Evolutionary conservation across 2,329 filamentous ascomycete genomes (phyloP), one percentile per base, ranked within the genome.

Genomic region (Colletotrichum agaves): DNA sequence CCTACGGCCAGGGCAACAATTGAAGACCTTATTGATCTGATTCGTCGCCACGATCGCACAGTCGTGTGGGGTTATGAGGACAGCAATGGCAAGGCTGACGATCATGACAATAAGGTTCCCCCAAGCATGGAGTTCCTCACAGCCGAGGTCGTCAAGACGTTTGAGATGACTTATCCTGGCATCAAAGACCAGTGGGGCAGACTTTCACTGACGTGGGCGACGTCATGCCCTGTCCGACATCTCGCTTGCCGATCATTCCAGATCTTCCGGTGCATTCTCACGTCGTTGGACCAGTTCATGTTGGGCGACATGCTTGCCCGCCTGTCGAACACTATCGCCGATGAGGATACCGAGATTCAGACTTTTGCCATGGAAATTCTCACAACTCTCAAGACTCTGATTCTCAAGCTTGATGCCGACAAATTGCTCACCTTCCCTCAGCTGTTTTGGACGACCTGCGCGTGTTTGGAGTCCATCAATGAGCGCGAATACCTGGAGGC

Each of bases 331-430:
- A 99, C 96, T 0, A 96, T 99, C 73, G 94, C 97, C 0, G 95
- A 98, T 71, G 94, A 98, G 72, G 93, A 97, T 74, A 88, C 90
- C 0, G 95, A 98, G 79, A 97, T 98, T 61, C 93, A 98, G 74
- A 95, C 94, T 0, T 99, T 99, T 75, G 97, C 96, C 0, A 95
- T 98, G 91, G 97, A 99, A 76, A 98, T 99, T 64, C 80, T 99
- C 60, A 98, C 94, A 0, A 99, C 97, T 0, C 79, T 99, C 58
- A 94, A 97, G 75, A 94, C 94, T 0, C 91, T 99, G 49, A 97
- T 99, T 64, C 87, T 90, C 71, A 96, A 95, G 62, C 82, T 98
- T 31, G 90, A 94, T 19, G 85, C 91, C 0, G 87, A 91, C 41
- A 91, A 94, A 75, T 84, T 99, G 2, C 80, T 97, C 53, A 89